These are phyloP conservation scores for Chlorella sp. DNA, from an alignment of 139 green algal species.

Conservation along the genomic window DNA sequence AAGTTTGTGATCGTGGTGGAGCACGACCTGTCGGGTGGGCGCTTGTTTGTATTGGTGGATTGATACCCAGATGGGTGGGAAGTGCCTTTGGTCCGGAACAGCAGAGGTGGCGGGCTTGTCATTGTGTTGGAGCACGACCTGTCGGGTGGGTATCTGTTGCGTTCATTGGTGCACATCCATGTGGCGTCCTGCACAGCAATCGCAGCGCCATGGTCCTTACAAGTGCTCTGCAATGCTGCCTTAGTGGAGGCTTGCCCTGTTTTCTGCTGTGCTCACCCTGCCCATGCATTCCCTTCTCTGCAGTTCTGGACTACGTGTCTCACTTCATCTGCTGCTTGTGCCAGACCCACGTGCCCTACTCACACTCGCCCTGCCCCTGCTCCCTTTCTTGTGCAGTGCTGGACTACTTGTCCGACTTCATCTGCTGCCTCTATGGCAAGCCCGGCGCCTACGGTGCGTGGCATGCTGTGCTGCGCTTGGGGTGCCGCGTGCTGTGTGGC, in stretches of 20 bases:
- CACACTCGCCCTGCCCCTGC: neutral
- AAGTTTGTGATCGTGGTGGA: slow-evolving; percentile 49
- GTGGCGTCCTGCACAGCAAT: too few species aligned
- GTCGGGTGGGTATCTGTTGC: slow-evolving; percentile 41
- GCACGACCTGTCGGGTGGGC: too few species aligned
- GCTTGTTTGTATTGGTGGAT: too few species aligned
- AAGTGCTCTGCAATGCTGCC: neutral
- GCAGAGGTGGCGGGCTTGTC: too few species aligned
- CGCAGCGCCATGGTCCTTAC: neutral
- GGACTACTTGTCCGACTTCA: slow-evolving; percentile 99
- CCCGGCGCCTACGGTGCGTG: slow-evolving; percentile 89
- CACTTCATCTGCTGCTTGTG: slow-evolving; percentile 99
- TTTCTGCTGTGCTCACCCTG: neutral
- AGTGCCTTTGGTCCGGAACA: too few species aligned
- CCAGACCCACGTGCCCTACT: slow-evolving; percentile 96
- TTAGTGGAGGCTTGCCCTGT: neutral
- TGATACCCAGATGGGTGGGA: too few species aligned
- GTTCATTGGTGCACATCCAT: neutral
- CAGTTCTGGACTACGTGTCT: slow-evolving; percentile 98
- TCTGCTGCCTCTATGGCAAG: slow-evolving; percentile 99
- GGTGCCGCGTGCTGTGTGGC: too few species aligned
- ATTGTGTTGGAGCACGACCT: slow-evolving; percentile 82
- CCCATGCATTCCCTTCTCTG: neutral
- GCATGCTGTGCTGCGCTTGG: too few species aligned
- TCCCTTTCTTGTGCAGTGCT: slow-evolving; percentile 69